Evolutionary conservation across 2,329 filamentous ascomycete genomes (phyloP).

Genomic region (Dothistroma pini): DNA sequence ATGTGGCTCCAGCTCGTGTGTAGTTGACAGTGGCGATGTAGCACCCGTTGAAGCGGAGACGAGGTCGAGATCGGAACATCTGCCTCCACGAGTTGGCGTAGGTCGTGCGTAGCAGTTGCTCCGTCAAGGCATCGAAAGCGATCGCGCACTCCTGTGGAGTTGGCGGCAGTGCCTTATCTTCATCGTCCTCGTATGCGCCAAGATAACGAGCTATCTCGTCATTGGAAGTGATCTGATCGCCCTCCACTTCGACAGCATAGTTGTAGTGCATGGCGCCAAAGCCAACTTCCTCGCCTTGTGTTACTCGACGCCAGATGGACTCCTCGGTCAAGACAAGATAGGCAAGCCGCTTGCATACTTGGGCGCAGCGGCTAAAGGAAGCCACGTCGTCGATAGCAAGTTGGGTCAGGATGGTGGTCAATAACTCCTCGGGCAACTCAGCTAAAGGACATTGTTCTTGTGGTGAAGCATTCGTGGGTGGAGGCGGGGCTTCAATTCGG

Average conservation of each 20-base stretch:
- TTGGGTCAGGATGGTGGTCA: constrained; percentile 72
- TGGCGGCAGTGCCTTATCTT: constrained; percentile 13
- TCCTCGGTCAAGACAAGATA: constrained; percentile 83
- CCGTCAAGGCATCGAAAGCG: constrained; percentile 26
- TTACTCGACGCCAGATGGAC: constrained; percentile 77
- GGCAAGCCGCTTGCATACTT: constrained; percentile 82
- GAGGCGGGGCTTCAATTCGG: constrained; percentile 63
- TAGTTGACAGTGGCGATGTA: constrained; percentile 99
- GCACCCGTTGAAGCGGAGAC: constrained; percentile 88
- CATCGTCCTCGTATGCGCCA: constrained; percentile 18
- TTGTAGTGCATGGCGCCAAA: constrained; percentile 80
- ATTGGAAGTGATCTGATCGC: constrained; percentile 37
- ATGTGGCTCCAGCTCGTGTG: constrained; percentile 72
- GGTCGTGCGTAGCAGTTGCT: constrained; percentile 27
- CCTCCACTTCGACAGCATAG: constrained; percentile 61
- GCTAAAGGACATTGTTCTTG: constrained; percentile 78
- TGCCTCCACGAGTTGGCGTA: constrained; percentile 46
- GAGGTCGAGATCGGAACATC: constrained; percentile 78
- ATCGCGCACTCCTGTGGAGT: constrained; percentile 22
- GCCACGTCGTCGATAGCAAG: constrained; percentile 72
- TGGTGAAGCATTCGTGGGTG: constrained; percentile 67
- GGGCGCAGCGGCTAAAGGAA: constrained; percentile 68
- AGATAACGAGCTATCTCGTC: constrained; percentile 26
- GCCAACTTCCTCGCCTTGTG: constrained; percentile 67
- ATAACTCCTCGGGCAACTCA: constrained; percentile 74